Evolutionary conservation across 495 filamentous ascomycete genomes (phyloP).

Genomic region (Glarea lozoyensis): DNA sequence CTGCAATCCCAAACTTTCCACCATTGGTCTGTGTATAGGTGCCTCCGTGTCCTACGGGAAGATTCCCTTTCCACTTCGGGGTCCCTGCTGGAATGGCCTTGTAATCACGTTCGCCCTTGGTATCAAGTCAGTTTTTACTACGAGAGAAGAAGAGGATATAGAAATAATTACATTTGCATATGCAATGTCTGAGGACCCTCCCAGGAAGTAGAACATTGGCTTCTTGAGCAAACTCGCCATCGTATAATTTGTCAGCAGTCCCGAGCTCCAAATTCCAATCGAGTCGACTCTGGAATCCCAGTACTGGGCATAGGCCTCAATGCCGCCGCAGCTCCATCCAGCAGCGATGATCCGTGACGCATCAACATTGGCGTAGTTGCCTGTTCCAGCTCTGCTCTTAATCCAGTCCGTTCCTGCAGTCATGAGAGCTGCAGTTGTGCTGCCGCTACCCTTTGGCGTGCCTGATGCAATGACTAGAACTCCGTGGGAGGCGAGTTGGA

Average conservation of each 20-base stretch:
- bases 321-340: slow-evolving; percentile 21
- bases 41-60: slow-evolving; percentile 24
- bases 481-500: slow-evolving; percentile 23
- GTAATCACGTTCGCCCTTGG: slow-evolving; percentile 26
- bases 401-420: slow-evolving; percentile 22
- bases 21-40: slow-evolving; percentile 21
- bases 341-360: slow-evolving; percentile 19
- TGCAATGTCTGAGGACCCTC: slow-evolving; percentile 24
- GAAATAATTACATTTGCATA: slow-evolving; percentile 19
- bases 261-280: slow-evolving; percentile 23
- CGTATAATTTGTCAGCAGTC: slow-evolving; percentile 14
- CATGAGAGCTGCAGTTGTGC: slow-evolving; percentile 16
- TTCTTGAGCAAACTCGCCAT: slow-evolving; percentile 11
- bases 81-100: slow-evolving; percentile 14
- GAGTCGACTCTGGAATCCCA: slow-evolving; percentile 16
- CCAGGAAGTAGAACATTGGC: slow-evolving; percentile 22
- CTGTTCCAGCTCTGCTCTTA: slow-evolving; percentile 21
- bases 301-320: slow-evolving; percentile 22
- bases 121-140: background rate
- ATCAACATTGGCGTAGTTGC: slow-evolving; percentile 23
- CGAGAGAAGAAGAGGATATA: background rate
- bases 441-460: slow-evolving; percentile 16
- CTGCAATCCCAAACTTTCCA: slow-evolving; percentile 24
- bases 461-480: slow-evolving; percentile 24
- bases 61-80: slow-evolving; percentile 30